Base-by-base conservation (phyloP, 2,329 filamentous ascomycete species). In the Fusarium tupiense region DNA sequence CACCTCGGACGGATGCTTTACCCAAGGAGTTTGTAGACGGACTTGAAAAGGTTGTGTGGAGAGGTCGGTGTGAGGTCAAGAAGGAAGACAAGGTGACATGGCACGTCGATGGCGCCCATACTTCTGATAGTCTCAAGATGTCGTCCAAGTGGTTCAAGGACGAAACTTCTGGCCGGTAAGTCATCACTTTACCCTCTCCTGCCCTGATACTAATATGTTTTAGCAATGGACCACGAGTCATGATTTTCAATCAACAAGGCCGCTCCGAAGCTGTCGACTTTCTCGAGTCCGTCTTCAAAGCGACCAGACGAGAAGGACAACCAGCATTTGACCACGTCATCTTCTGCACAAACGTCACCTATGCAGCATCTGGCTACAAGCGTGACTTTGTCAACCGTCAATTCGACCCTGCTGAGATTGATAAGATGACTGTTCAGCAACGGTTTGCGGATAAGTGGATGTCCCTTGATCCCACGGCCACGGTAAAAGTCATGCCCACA, bases 31-130 rank as follows among this genome's bases (percentile, higher is more conserved):
- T 98, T 78, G 84, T 91, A 31, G 86, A 88, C 20, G 96, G 95
- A 0, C 85, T 99, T 4, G 91, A 96, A 80, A 84, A 90, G 75
- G 92, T 94, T 6, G 89, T 91, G 6, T 93, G 95, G 85, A 89
- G 94, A 46, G 96, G 96, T 8, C 89, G 96, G 52, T 98, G 95
- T 79, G 90, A 92, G 74, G 84, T 87, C 46, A 90, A 88, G 76
- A 75, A 82, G 8, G 88, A 90, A 69, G 86, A 85, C 6, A 78
- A 79, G 5, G 85, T 97, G 10, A 87, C 87, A 22, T 99, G 96
- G 95, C 93, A 95, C 79, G 89, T 99, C 26, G 96, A 99, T 80
- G 95, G 96, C 14, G 96, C 95, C 6, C 96, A 99, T 82, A 99
- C 96, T 0, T 87, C 93, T 8, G 96, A 98, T 80, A 98, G 95